A percentile compares a stretch with the other conserved stretches of the same genome.
Conservation (phyloP, 108 stramenopile genomes). For the Aureococcus anophagefferens region DNA sequence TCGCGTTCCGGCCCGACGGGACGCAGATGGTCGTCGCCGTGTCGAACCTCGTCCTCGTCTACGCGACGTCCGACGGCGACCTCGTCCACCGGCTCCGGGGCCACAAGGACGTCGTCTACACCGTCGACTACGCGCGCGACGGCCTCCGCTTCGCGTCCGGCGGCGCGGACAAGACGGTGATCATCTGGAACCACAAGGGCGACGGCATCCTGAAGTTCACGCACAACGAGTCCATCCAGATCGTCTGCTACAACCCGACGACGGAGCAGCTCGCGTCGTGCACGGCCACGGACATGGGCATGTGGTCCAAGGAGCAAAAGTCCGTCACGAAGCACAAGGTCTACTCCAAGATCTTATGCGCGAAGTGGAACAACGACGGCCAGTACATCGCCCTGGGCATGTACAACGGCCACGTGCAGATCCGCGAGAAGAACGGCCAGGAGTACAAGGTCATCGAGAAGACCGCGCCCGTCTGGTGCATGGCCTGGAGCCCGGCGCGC, state of each 20-base stretch:
- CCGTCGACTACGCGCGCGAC: constrained; percentile 33
- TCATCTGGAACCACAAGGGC: constrained; percentile 54
- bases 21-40: constrained; percentile 39
- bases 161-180: constrained; percentile 56
- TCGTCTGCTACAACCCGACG: constrained; percentile 44
- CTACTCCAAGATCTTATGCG: constrained; percentile 44
- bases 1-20: constrained; percentile 34
- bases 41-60: constrained; percentile 41
- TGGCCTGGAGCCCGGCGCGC: constrained; percentile 31
- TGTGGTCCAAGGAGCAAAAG: constrained; percentile 48
- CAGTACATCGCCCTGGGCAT: constrained; percentile 53
- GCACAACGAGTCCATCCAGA: constrained; percentile 49
- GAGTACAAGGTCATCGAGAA: constrained; percentile 33
- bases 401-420: constrained; percentile 38
- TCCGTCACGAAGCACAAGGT: constrained; percentile 51
- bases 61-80: constrained; percentile 33
- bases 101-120: constrained; percentile 44
- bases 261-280: constrained; percentile 50
- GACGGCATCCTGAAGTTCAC: constrained; percentile 55
- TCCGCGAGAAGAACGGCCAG: constrained; percentile 41
- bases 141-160: constrained; percentile 26
- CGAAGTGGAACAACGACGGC: constrained; percentile 50
- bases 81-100: constrained; percentile 32
- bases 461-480: constrained; percentile 44
- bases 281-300: constrained; percentile 50